Base-by-base conservation (phyloP, 2,329 filamentous ascomycete genomes). In the Chaetomium olivaceum region DNA sequence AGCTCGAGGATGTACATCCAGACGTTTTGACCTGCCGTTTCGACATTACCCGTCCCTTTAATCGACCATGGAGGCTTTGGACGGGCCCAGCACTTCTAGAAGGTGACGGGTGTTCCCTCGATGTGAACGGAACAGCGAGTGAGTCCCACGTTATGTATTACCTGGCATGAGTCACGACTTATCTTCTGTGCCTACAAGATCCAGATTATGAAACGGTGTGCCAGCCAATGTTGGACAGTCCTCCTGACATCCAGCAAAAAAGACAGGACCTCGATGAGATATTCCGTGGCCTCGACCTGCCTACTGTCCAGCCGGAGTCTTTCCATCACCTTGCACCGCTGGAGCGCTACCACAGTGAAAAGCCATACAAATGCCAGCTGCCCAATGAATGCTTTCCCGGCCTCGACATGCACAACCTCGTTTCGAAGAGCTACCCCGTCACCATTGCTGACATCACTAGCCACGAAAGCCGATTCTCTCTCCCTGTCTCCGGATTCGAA, bases 291-390 rank as follows among this genome's bases (percentile, higher is more conserved):
- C 64, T 63, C 23, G 11, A 46, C 33, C 50, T 66, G 19, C 64
- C 64, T 19, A 50, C 21, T 3, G 61, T 66, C 11, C 36, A 57
- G 50, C 56, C 61, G n/a, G 19, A 66, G 4, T 36, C 50, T 6
- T 63, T 66, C 51, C 36, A 63, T 48, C 57, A 65, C 43, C 63
- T 65, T 21, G 61, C 64, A 2, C 64, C 64, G 2, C 25, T 58
- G 56, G 50, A 56, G 11, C 52, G 65, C 4, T 65, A 68, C 52
- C 48, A 39, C 5, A 25, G 23, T 4, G 52, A 54, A 25, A 65
- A 68, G 43, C 66, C 63, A 25, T 68, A 65, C 57, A 63, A 68
- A 21, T 61, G 51, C 63, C 63, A 63, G 31, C 56, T 68, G 3
- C 65, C 65, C n/a, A 58, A 55, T 29, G 16, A 50, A 16, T 63